Base-by-base conservation (phyloP, 495 filamentous ascomycete species). In the Cryomyces antarcticus region DNA sequence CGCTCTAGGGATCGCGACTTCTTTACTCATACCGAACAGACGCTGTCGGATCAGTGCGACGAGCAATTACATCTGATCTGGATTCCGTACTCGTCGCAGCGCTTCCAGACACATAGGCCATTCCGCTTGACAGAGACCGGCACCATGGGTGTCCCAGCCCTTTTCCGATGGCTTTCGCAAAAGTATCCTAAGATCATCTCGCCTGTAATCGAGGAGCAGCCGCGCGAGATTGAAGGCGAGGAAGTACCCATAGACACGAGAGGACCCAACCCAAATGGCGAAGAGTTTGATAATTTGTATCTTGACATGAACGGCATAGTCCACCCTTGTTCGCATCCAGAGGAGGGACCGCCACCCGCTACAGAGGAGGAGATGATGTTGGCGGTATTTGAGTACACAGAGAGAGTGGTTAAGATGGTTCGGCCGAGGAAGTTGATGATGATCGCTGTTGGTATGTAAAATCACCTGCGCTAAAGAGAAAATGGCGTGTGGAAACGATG, bases 251-350 rank as follows among this genome's bases (percentile, higher is more conserved):
- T 96, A 36, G 85, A 96, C 54, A 71, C 68, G 13, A 80, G 77
- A n/a, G 62, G 69, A 28, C 75, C 82, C 2, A 99, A 99, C 59
- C 89, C 89, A 5, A 99, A 99, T 64, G 87, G 86, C 59, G 89
- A 95, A 60, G 87, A 96, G 57, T 82, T 88, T 53, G 88, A 99
- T 61, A 99, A 96, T 55, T 69, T 99, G 3, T 99, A 96, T 55
- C 73, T 99, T 41, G 89, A 99, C 56, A 96, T 99, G 89, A 99
- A 99, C 64, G 89, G 89, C 57, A 99, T 99, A 50, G 89, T 99
- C 37, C 89, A 99, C 71, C 92, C 92, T 2, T 99, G 89, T 64
- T 93, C 87, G 5, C 89, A 99, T 62, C 89, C 89, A 2, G 89
- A 99, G 61, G 88, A 95, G 49, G 78, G 71, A 46, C 84, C 89